These are phyloP conservation scores for Mycena olivaceomarginata DNA, from an alignment of 768 basidiomycete genomes.

Conservation along the genomic window DNA sequence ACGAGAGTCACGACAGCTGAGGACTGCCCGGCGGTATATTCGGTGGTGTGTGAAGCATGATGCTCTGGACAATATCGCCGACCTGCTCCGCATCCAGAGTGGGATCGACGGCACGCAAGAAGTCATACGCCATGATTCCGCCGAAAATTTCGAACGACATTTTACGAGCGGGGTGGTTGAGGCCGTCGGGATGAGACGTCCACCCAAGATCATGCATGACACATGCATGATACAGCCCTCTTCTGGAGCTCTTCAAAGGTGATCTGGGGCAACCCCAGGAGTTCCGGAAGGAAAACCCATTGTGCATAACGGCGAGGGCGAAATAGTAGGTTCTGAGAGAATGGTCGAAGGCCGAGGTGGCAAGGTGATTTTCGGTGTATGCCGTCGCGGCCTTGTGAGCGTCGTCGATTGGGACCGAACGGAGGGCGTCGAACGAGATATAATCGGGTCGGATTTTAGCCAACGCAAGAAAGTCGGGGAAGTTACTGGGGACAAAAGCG, in stretches of 20 bases:
- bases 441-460: too few relatives aligned
- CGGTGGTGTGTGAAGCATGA: constrained; percentile 2
- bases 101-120: too few relatives aligned
- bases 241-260: constrained; percentile 5
- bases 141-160: background rate
- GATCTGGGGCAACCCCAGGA: background rate
- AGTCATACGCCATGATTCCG: too few relatives aligned
- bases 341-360: too few relatives aligned
- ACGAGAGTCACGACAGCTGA: background rate
- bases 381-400: background rate
- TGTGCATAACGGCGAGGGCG: too few relatives aligned
- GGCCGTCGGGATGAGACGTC: background rate
- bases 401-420: background rate
- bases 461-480: too few relatives aligned
- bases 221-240: background rate
- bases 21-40: background rate
- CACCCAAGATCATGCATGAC: constrained; percentile 1
- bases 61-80: background rate
- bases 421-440: background rate
- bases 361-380: background rate
- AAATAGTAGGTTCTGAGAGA: too few relatives aligned
- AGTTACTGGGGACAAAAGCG: too few relatives aligned
- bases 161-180: background rate
- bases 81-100: too few relatives aligned
- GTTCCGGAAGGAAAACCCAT: background rate